Percentiles rank a stretch among this genome's conserved stretches.
These are phyloP conservation scores for Echinochloa phyllopogon DNA, from an alignment of 176 grass and related monocot genomes.

Conservation along the genomic window DNA sequence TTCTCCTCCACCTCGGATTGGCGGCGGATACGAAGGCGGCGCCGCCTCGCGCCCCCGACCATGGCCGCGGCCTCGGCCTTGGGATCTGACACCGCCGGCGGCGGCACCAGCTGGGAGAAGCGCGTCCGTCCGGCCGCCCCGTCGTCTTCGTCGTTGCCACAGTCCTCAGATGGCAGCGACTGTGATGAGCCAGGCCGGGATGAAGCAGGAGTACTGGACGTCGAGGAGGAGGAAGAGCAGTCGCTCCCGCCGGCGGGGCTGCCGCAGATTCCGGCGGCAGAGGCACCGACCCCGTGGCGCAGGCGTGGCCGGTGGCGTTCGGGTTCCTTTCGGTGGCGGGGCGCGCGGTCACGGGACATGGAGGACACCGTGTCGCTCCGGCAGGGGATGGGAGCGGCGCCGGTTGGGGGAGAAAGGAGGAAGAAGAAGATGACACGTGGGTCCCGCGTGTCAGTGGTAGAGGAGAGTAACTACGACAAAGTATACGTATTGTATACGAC, in stretches of 20 bases:
- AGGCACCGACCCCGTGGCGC: background rate
- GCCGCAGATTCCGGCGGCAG: background rate
- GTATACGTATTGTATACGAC: no score
- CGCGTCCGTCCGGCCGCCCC: background rate
- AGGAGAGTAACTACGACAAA: no score
- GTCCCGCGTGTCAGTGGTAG: no score
- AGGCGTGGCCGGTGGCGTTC: conserved; percentile 49
- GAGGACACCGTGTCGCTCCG: conserved; percentile 73
- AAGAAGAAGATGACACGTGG: no score
- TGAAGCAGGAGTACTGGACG: background rate
- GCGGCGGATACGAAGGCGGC: conserved; percentile 35
- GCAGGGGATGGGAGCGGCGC: no score
- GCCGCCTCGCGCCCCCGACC: background rate
- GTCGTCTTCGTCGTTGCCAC: background rate
- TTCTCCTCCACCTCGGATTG: conserved; percentile 38
- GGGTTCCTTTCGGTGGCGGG: conserved; percentile 64
- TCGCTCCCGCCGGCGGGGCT: background rate
- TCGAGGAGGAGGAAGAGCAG: background rate
- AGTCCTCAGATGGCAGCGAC: background rate
- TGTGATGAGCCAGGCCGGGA: no score
- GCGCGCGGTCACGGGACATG: conserved; percentile 70
- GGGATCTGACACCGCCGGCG: background rate
- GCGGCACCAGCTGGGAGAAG: background rate
- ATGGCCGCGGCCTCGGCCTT: background rate
- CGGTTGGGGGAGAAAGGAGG: no score